phyloP scores from a whole-genome alignment of 2,329 filamentous ascomycete species.

The Zalaria sp. region DNA sequence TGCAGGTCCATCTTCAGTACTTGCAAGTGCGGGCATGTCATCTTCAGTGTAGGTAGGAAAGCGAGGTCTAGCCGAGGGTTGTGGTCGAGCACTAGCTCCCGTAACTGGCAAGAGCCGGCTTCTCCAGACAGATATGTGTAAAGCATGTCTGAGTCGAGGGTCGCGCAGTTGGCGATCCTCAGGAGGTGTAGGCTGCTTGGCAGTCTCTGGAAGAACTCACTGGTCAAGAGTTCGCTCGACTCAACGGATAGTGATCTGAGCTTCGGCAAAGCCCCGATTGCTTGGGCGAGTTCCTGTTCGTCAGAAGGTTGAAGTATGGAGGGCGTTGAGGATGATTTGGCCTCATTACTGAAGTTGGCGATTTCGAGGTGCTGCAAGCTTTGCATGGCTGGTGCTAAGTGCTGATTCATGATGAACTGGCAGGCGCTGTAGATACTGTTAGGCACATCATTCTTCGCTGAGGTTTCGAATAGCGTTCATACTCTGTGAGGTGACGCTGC shows the following conservation, averaged over 20 bases:
- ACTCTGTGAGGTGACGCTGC: background rate
- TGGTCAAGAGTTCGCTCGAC: constrained; percentile 58
- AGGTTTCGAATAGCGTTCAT: background rate
- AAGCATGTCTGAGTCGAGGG: constrained; percentile 54
- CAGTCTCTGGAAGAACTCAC: constrained; percentile 51
- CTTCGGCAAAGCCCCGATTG: constrained; percentile 35
- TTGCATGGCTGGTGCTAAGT: constrained; percentile 6
- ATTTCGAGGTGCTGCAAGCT: constrained; percentile 6
- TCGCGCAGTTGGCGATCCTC: constrained; percentile 66
- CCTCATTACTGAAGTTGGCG: background rate
- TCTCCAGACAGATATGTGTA: constrained; percentile 50
- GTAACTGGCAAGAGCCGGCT: constrained; percentile 44
- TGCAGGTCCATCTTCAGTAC: constrained; percentile 63
- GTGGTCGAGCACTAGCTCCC: constrained; percentile 56
- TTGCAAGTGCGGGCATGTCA: constrained; percentile 55
- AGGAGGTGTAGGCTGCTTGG: constrained; percentile 53
- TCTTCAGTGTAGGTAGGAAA: constrained; percentile 54
- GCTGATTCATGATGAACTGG: constrained; percentile 1
- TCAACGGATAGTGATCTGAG: constrained; percentile 59
- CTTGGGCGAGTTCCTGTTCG: constrained; percentile 5
- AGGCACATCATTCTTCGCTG: background rate
- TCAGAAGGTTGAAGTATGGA: background rate
- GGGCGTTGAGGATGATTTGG: background rate
- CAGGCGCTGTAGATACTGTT: background rate
- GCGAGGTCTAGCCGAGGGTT: constrained; percentile 65